Base-by-base conservation (phyloP, 1,284 basidiomycete species). In the Bothia castanella region DNA sequence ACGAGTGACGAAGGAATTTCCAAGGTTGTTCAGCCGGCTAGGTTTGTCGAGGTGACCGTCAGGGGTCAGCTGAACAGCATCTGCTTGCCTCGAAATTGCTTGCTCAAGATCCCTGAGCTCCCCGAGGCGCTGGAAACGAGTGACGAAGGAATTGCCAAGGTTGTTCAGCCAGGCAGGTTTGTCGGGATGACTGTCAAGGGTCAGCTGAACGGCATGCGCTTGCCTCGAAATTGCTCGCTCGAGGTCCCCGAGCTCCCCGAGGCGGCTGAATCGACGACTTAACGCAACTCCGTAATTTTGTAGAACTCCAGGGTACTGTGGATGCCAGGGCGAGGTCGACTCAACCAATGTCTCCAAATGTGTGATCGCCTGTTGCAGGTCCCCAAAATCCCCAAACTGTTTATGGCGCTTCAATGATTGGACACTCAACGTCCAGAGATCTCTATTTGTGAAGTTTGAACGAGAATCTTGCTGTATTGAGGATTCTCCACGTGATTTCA, bases 21-120 rank as follows among this genome's bases (percentile, higher is more conserved):
- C 55, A 13, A 56, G 55, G 11, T 56, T 49, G 19, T 16, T 49
- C n/a, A 49, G 23, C 27, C 34, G 20, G 2, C 2, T 6, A 10
- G 25, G 13, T 13, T 42, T 44, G 9, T 42, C 14, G 14, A 52
- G 25, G 11, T 45, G 27, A 12, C 17, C 45, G 16, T 45, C 29
- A n/a, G 42, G n/a, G n/a, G n/a, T n/a, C n/a, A n/a, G n/a, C n/a
- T n/a, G n/a, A n/a, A n/a, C n/a, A n/a, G n/a, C n/a, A n/a, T n/a
- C n/a, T n/a, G n/a, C n/a, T n/a, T n/a, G n/a, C n/a, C n/a, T n/a
- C n/a, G n/a, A n/a, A n/a, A 55, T 49, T 4, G 56, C 37, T 13
- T 42, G 16, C 4, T 58, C 43, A 14, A 58, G 44, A 30, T 57
- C 57, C n/a, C 21, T 23, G 2, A 45, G 36, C 14, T 38, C 25